A percentile compares a stretch with the other conserved stretches of the same genome.
phyloP scores from a whole-genome alignment of 495 filamentous ascomycete species.

The Talaromyces stipitatus region DNA sequence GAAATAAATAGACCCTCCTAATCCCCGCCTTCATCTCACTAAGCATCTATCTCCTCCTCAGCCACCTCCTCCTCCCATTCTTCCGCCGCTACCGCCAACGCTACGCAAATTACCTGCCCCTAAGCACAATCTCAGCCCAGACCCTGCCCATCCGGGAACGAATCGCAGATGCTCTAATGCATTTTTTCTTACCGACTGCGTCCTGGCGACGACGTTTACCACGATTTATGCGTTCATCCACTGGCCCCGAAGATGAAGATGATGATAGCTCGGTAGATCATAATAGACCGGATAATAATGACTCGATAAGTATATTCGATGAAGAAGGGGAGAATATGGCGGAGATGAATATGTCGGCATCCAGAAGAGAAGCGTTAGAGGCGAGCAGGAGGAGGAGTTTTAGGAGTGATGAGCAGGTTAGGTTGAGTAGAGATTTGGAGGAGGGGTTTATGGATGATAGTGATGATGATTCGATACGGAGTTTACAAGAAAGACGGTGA shows the following conservation, averaged over 20 bases:
- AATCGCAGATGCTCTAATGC: constrained; percentile 45
- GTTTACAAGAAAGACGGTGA: not conserved
- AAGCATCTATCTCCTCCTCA: constrained; percentile 62
- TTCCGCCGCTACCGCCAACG: constrained; percentile 68
- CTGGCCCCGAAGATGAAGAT: constrained; percentile 29
- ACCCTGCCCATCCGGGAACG: constrained; percentile 57
- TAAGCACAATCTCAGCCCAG: constrained; percentile 53
- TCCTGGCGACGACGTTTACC: constrained; percentile 39
- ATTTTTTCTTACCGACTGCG: constrained; percentile 46
- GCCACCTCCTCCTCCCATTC: constrained; percentile 64
- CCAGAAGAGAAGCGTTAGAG: constrained; percentile 42
- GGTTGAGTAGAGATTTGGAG: constrained; percentile 76
- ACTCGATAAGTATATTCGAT: constrained; percentile 57
- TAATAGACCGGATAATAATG: constrained; percentile 43
- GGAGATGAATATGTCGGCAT: constrained; percentile 46
- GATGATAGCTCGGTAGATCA: constrained; percentile 5
- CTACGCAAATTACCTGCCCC: constrained; percentile 62
- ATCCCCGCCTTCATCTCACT: constrained; percentile 73
- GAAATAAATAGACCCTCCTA: constrained; percentile 56
- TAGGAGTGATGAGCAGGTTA: constrained; percentile 35
- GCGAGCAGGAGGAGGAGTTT: constrained; percentile 31
- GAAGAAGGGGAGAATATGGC: constrained; percentile 60
- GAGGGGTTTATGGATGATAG: constrained; percentile 80
- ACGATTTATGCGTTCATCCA: not conserved
- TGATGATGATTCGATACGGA: constrained; percentile 47